phyloP scores from a whole-genome alignment of 305 asterid genomes.

The Rubia peregrina region DNA sequence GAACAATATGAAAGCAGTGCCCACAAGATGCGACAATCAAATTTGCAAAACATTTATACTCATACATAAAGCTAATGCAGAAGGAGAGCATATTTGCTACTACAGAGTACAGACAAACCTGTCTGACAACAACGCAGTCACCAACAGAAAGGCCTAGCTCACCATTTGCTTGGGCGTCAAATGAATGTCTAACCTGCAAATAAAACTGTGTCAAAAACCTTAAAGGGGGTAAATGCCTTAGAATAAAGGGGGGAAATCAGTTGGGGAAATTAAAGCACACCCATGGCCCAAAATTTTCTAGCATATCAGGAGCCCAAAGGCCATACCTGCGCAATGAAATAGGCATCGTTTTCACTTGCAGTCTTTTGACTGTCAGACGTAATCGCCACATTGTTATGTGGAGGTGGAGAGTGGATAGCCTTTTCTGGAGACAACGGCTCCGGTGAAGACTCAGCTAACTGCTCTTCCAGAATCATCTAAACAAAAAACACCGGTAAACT shows the following conservation, averaged over 20 bases:
- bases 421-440: conserved; percentile 32
- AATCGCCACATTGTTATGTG: conserved; percentile 24
- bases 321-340: conserved; percentile 62
- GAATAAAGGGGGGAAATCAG: neutral
- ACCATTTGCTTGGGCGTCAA: conserved; percentile 81
- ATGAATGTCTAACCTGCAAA: conserved; percentile 66
- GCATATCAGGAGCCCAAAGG: neutral
- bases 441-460: conserved; percentile 38
- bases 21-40: neutral
- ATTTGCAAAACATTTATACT: neutral
- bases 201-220: neutral
- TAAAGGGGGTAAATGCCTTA: neutral
- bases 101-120: conserved; percentile 49
- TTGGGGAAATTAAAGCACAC: neutral
- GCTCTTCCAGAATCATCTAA: conserved; percentile 74
- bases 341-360: conserved; percentile 28
- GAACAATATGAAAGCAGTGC: neutral
- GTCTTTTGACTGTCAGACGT: conserved; percentile 29
- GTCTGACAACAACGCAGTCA: conserved; percentile 68
- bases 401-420: conserved; percentile 30
- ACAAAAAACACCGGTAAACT: conserved; percentile 14
- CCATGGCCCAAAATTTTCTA: neutral
- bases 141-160: conserved; percentile 68
- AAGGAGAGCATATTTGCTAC: neutral
- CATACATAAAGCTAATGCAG: neutral